Conservation (phyloP, 345 rosid species). For the Abelmoschus esculentus region DNA sequence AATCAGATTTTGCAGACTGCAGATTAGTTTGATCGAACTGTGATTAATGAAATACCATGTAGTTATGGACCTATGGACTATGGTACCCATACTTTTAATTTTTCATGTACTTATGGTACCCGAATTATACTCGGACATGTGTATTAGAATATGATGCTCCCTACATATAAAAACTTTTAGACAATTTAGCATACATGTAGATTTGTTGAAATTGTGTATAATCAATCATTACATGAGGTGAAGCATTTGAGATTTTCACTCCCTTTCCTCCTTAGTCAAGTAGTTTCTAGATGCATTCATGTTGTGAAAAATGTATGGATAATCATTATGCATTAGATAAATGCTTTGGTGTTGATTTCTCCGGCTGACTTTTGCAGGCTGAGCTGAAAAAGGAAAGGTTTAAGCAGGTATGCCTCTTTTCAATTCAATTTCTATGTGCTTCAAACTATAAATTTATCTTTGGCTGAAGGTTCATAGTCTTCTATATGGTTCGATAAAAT, state of each 20-base stretch:
- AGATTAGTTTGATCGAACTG: too few relatives aligned
- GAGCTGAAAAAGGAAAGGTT: slow-evolving; percentile 29
- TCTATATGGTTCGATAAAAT: not conserved
- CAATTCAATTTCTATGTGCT: not conserved
- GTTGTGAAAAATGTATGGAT: not conserved
- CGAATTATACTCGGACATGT: not conserved
- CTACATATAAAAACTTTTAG: too few relatives aligned
- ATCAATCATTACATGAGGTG: not conserved
- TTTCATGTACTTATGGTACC: not conserved
- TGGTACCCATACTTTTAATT: not conserved
- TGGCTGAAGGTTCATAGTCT: not conserved
- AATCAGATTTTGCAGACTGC: too few relatives aligned
- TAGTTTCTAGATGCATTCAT: not conserved
- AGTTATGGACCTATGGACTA: not conserved
- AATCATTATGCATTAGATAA: not conserved
- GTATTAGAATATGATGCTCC: not conserved
- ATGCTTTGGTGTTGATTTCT: not conserved
- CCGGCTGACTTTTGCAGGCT: slow-evolving; percentile 24
- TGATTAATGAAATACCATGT: not conserved
- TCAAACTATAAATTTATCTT: not conserved
- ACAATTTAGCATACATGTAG: not conserved
- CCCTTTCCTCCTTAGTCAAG: not conserved
- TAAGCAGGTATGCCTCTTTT: slow-evolving; percentile 30
- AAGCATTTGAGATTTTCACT: not conserved
- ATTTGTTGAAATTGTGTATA: not conserved